These are phyloP conservation scores for Venturia aucupariae DNA, from an alignment of 2,329 filamentous ascomycete genomes.

Conservation along the genomic window DNA sequence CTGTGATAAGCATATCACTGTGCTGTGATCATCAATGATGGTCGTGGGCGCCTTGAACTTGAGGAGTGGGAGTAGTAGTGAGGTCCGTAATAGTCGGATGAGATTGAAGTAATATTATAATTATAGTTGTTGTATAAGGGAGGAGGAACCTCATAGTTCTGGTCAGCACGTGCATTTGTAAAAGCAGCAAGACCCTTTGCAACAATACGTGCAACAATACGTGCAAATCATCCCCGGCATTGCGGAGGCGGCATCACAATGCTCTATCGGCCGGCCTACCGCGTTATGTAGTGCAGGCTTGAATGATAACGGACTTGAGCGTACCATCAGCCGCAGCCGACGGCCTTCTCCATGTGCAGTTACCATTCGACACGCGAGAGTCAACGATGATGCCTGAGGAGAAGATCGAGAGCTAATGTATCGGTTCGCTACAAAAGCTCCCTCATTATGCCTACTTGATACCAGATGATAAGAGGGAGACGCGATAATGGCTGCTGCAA, in stretches of 20 bases:
- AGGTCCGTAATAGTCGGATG: too few species aligned
- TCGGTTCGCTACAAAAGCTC: neutral
- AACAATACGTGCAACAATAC: neutral
- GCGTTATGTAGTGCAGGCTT: neutral
- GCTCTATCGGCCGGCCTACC: neutral
- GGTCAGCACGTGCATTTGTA: neutral
- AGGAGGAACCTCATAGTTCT: too few species aligned
- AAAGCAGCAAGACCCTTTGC: neutral
- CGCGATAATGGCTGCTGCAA: neutral
- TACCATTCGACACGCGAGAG: neutral
- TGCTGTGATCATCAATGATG: too few species aligned
- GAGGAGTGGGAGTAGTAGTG: too few species aligned
- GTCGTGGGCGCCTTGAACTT: too few species aligned
- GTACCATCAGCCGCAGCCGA: neutral
- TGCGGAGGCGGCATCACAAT: neutral
- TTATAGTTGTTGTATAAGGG: too few species aligned
- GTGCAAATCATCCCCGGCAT: neutral
- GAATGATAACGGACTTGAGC: conserved; percentile 2
- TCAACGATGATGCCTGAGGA: neutral
- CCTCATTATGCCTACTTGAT: neutral
- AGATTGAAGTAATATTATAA: too few species aligned
- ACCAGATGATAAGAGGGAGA: neutral
- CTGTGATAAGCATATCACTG: too few species aligned
- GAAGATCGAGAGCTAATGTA: neutral
- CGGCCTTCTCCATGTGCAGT: neutral